Base-by-base conservation (phyloP, 805 yeast genomes). In the Candida hungchunana region DNA sequence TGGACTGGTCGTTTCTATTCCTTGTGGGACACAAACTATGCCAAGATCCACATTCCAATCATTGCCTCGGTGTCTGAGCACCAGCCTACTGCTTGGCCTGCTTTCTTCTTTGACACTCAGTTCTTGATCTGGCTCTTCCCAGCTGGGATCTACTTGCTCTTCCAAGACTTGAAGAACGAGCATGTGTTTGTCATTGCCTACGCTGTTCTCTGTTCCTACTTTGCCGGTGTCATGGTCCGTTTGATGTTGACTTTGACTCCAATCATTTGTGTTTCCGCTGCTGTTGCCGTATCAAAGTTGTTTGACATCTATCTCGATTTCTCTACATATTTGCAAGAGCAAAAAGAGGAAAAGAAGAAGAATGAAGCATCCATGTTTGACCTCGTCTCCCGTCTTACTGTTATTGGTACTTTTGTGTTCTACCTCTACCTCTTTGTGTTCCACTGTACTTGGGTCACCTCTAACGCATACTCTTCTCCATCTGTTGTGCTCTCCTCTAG, bases 81-180 rank as follows among this genome's bases (percentile, higher is more conserved):
- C 69, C 99, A 93, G 71, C 99, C 99, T 41, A 90, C 97, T n/a
- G 96, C 98, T 4, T 93, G 99, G 99, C 95, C 97, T 9, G 79
- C 97, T 10, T 94, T 93, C 62, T 93, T 87, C 75, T 86, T 90
- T 59, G 98, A 93, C 61, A 81, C 93, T 34, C 85, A 79, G 53
- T 76, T 90, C 71, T 71, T 93, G 63, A 85, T 90, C 53, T 94
- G 98, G 98, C 71, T 93, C 50, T 93, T 93, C 85, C 98, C 99
- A 35, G 97, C 89, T 6, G 99, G 98, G 46, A 82, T 94, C 32
- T 93, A 84, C 66, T 63, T 93, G 48, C 73, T 90, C 50, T 84
- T 93, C 75, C 84, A 84, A 61, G 96, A 93, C 42, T 70, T 93
- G 56, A 74, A 79, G 37, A 85, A 93, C 58, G 97, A 89, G 66